Evolutionary conservation across 352 stramenopile genomes (phyloP).

Genomic region (Hyaloperonospora brassicae): DNA sequence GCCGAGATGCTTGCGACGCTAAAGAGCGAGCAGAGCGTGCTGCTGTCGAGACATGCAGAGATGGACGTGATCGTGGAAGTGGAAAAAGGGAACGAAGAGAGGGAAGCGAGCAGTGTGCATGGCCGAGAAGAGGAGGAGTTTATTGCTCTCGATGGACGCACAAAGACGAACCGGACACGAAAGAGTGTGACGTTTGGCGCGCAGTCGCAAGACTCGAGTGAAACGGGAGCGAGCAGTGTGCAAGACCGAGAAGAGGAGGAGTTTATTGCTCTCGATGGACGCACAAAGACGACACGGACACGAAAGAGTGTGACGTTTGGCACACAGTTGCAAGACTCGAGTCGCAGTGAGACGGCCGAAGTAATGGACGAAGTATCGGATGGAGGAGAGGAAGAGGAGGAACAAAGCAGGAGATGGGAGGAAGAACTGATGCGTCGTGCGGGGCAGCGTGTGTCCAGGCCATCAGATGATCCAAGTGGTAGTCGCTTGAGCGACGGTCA

Average conservation of each 20-base stretch:
- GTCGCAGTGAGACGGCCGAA: conserved; percentile 34
- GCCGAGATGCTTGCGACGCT: conserved; percentile 48
- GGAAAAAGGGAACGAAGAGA: conserved; percentile 17
- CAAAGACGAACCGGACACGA: conserved; percentile 32
- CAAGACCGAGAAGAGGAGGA: conserved; percentile 41
- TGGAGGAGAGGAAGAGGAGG: conserved; percentile 36
- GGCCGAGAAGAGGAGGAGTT: conserved; percentile 56
- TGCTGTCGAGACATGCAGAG: conserved; percentile 18
- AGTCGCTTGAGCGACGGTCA: conserved; percentile 12
- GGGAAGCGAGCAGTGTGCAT: conserved; percentile 7
- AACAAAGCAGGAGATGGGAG: conserved; percentile 54
- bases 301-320: conserved; percentile 66
- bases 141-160: conserved; percentile 46
- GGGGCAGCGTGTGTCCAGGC: conserved; percentile 26
- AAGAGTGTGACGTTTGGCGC: conserved; percentile 64
- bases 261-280: conserved; percentile 57
- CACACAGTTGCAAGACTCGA: conserved; percentile 17
- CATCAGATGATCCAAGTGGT: conserved; percentile 6
- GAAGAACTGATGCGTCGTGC: conserved; percentile 72
- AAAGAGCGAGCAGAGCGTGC: conserved; percentile 58
- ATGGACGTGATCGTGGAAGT: conserved; percentile 29
- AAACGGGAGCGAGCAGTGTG: conserved; percentile 15
- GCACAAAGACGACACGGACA: conserved; percentile 27
- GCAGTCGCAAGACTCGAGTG: conserved; percentile 12
- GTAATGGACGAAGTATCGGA: conserved; percentile 33